Evolutionary conservation across 495 filamentous ascomycete species (phyloP).

Genomic region (Trichoderma erinaceum): DNA sequence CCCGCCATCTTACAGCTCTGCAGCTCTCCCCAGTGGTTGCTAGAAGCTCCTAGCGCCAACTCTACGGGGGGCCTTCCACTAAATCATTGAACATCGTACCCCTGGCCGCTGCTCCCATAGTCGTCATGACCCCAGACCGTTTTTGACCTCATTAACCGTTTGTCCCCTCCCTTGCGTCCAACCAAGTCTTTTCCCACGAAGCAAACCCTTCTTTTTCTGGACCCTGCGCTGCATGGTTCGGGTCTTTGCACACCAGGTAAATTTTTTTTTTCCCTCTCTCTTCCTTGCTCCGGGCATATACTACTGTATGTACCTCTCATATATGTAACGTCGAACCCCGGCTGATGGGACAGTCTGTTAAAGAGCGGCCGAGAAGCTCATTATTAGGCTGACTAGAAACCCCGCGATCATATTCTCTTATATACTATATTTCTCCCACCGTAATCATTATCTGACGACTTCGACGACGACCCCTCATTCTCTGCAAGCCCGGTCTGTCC

Average conservation of each 20-base stretch:
- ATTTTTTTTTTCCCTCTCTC: not conserved
- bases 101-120: not conserved
- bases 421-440: not conserved
- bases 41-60: not conserved
- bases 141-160: slow-evolving; percentile 3
- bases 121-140: slow-evolving; percentile 11
- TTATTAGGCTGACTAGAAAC: not conserved
- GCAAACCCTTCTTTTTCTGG: slow-evolving; percentile 3
- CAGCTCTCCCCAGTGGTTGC: not conserved
- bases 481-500: not conserved
- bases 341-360: not conserved
- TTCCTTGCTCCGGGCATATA: not conserved
- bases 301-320: not conserved
- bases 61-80: not conserved
- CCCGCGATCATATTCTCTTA: slow-evolving; percentile 2
- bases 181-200: not conserved
- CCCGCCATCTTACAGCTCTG: not conserved
- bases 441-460: not conserved
- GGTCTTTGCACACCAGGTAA: not conserved
- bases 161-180: slow-evolving; percentile 6
- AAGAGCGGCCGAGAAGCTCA: not conserved
- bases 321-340: not conserved
- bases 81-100: not conserved
- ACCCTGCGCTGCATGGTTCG: slow-evolving; percentile 11
- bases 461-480: slow-evolving; percentile 10